phyloP scores from a whole-genome alignment of 2,329 filamentous ascomycete species.

The Passalora sequoiae region DNA sequence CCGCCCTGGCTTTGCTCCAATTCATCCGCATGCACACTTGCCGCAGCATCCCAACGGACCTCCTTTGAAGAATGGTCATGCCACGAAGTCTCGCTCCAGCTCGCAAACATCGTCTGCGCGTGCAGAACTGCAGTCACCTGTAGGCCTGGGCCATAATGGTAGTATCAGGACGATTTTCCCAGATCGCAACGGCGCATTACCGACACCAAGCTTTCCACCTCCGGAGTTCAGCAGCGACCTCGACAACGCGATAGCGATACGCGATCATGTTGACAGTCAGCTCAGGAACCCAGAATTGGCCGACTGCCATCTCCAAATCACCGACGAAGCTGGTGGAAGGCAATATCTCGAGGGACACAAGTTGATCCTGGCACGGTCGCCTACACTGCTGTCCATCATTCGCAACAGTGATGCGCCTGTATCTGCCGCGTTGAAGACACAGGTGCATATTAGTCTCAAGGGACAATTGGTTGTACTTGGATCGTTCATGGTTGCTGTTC shows the following conservation, averaged over 20 bases:
- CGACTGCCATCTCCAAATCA: slow-evolving; percentile 32
- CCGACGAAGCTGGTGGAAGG: slow-evolving; percentile 18
- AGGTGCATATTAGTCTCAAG: slow-evolving; percentile 20
- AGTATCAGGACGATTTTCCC: slow-evolving; percentile 13
- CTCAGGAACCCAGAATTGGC: slow-evolving; percentile 28
- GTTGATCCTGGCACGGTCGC: slow-evolving; percentile 31
- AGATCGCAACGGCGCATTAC: slow-evolving; percentile 12
- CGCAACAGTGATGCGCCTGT: slow-evolving; percentile 10
- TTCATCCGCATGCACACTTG: slow-evolving; percentile 17
- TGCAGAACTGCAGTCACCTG: slow-evolving; percentile 22
- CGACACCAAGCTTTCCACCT: slow-evolving; percentile 18
- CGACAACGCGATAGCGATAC: slow-evolving; percentile 30
- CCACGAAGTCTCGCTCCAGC: slow-evolving; percentile 21
- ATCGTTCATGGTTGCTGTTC: slow-evolving; percentile 28
- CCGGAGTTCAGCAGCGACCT: slow-evolving; percentile 20
- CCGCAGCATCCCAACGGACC: slow-evolving; percentile 15
- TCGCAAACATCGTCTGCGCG: slow-evolving; percentile 24
- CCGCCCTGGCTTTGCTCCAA: background rate
- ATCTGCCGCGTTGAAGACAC: slow-evolving; percentile 13
- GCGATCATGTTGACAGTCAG: slow-evolving; percentile 27
- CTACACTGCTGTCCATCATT: slow-evolving; percentile 26
- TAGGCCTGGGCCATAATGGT: slow-evolving; percentile 12
- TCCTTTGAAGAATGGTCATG: slow-evolving; percentile 21
- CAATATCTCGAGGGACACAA: slow-evolving; percentile 28
- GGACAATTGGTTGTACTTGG: slow-evolving; percentile 22